phyloP scores from a whole-genome alignment of 2,329 filamentous ascomycete genomes.

The Pseudogymnoascus sp. region DNA sequence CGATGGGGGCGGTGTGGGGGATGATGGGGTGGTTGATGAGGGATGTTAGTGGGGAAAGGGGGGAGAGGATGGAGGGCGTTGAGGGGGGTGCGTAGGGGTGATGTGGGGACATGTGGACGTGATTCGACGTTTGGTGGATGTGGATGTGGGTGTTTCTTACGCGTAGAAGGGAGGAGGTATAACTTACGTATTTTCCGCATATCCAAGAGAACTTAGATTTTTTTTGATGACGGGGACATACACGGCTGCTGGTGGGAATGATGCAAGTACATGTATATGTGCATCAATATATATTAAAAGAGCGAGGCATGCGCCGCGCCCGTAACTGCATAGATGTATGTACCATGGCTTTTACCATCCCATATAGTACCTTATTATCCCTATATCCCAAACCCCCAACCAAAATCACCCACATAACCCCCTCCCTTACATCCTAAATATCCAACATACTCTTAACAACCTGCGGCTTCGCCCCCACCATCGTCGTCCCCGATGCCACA shows the following conservation, averaged over 20 bases:
- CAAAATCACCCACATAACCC: not conserved
- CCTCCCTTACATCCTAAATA: not conserved
- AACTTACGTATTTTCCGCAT: not conserved
- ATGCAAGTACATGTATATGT: not conserved
- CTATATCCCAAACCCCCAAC: not conserved
- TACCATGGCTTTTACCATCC: not conserved
- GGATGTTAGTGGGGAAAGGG: not conserved
- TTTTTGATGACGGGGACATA: not conserved
- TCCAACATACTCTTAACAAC: not conserved
- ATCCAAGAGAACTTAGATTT: not conserved
- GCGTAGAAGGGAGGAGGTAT: not conserved
- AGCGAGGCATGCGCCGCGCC: not conserved
- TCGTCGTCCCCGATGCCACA: not conserved
- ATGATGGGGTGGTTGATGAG: conserved; percentile 42
- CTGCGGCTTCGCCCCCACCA: not conserved
- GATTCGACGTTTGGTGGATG: not conserved
- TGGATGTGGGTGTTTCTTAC: not conserved
- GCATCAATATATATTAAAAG: not conserved
- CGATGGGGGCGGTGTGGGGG: conserved; percentile 51
- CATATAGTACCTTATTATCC: too few species aligned
- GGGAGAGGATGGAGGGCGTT: not conserved
- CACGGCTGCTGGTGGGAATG: too few species aligned
- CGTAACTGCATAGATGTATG: not conserved
- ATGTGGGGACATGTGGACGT: not conserved
- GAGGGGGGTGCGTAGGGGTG: not conserved